Conservation (phyloP, 805 yeast species). For the Candida endomychidarum region DNA sequence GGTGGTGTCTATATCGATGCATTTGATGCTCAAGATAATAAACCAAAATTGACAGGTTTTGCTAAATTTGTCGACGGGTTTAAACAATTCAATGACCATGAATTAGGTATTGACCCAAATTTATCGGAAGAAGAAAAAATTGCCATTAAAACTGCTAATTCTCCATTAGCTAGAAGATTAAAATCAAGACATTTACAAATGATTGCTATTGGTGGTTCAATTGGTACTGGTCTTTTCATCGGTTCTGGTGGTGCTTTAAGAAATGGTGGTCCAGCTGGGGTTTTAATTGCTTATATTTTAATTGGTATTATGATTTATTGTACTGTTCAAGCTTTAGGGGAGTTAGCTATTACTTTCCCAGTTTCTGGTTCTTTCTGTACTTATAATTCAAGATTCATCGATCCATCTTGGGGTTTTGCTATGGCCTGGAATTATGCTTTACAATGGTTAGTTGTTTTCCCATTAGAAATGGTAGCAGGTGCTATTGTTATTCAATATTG, state of each 20-base stretch:
- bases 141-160: slow-evolving; percentile 44
- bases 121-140: slow-evolving; percentile 28
- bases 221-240: slow-evolving; percentile 84
- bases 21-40: slow-evolving; percentile 20
- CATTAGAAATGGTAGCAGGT: slow-evolving; percentile 60
- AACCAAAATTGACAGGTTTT: slow-evolving; percentile 21
- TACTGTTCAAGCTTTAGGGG: slow-evolving; percentile 57
- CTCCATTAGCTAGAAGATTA: slow-evolving; percentile 52
- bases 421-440: slow-evolving; percentile 55
- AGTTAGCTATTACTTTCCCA: slow-evolving; percentile 64
- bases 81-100: slow-evolving; percentile 31
- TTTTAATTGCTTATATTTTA: slow-evolving; percentile 55
- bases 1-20: slow-evolving; percentile 39
- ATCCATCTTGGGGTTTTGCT: slow-evolving; percentile 65
- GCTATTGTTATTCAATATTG: slow-evolving; percentile 58
- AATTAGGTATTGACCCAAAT: slow-evolving; percentile 42
- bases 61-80: slow-evolving; percentile 31
- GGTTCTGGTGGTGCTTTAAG: slow-evolving; percentile 67
- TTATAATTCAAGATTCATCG: slow-evolving; percentile 58
- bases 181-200: slow-evolving; percentile 68
- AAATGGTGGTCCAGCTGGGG: slow-evolving; percentile 76
- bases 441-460: slow-evolving; percentile 56
- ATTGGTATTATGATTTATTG: slow-evolving; percentile 59
- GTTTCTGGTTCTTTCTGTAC: slow-evolving; percentile 67
- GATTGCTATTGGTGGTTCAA: slow-evolving; percentile 76